Percentiles rank a stretch among this genome's conserved stretches.
Conservation (phyloP, 768 basidiomycete species). For the Obba rivulosa region DNA sequence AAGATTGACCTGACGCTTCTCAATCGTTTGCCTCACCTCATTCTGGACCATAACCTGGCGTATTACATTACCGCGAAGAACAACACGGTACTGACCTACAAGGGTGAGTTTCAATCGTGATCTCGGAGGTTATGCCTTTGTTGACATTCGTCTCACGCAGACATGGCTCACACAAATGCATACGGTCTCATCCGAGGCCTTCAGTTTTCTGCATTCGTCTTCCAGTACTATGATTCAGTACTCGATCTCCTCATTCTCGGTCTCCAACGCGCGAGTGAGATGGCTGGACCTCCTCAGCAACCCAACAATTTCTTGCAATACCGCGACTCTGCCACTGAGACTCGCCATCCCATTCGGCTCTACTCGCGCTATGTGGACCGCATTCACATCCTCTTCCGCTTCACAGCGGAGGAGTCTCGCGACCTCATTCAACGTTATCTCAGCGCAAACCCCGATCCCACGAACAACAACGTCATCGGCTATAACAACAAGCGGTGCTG, state of each 20-base stretch:
- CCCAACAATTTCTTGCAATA: slow-evolving; percentile 99
- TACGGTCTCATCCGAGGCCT: slow-evolving; percentile 96
- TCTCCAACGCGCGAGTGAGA: slow-evolving; percentile 96
- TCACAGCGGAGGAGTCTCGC: slow-evolving; percentile 93
- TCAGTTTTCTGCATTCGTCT: slow-evolving; percentile 98
- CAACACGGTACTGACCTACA: slow-evolving; percentile 92
- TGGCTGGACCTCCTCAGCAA: slow-evolving; percentile 96
- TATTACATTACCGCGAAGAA: slow-evolving; percentile 99
- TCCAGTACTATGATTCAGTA: slow-evolving; percentile 97
- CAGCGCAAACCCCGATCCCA: slow-evolving; percentile 96
- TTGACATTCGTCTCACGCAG: slow-evolving; percentile 19
- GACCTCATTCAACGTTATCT: slow-evolving; percentile 98
- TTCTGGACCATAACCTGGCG: slow-evolving; percentile 97
- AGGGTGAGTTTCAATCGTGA: slow-evolving; percentile 37
- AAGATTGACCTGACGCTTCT: slow-evolving; percentile 96
- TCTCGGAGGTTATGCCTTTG: neutral
- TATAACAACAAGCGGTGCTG: slow-evolving; percentile 99
- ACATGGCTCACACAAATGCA: slow-evolving; percentile 98
- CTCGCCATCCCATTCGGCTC: slow-evolving; percentile 93
- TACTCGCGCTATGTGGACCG: slow-evolving; percentile 97
- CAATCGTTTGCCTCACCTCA: slow-evolving; percentile 91
- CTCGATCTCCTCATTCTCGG: slow-evolving; percentile 94
- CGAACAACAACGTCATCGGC: slow-evolving; percentile 97
- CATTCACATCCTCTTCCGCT: slow-evolving; percentile 94
- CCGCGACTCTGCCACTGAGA: slow-evolving; percentile 92